These are phyloP conservation scores for Tulasnella sp. DNA, from an alignment of 768 basidiomycete genomes.

Conservation along the genomic window DNA sequence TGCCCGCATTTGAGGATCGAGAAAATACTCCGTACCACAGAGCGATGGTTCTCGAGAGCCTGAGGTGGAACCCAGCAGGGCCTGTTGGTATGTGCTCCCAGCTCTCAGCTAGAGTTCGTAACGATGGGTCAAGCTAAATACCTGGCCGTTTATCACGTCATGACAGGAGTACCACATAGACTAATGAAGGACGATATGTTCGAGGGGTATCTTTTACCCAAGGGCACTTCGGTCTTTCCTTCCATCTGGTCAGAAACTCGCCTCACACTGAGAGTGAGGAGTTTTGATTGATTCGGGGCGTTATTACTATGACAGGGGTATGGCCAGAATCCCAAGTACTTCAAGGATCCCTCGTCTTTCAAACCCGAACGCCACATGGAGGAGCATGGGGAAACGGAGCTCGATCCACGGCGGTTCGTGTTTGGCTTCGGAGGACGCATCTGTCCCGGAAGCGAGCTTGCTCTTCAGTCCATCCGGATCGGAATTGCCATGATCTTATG, in stretches of 20 bases:
- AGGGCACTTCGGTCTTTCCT: neutral
- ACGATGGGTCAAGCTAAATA: neutral
- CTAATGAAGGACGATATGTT: conserved; percentile 12
- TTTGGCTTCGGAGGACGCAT: neutral
- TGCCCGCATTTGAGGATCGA: conserved; percentile 28
- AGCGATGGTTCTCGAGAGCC: conserved; percentile 31
- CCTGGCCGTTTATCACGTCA: too few species aligned
- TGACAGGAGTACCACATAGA: neutral
- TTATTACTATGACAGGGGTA: neutral
- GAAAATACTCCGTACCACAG: conserved; percentile 27
- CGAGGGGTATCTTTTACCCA: conserved; percentile 7
- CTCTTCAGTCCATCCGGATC: neutral
- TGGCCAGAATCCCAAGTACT: neutral
- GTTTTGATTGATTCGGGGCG: neutral
- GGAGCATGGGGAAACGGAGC: neutral
- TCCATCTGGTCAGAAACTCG: neutral
- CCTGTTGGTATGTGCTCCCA: conserved; percentile 15
- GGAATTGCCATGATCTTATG: neutral
- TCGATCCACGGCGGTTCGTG: neutral
- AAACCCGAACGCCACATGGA: conserved; percentile 7
- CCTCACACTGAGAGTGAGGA: too few species aligned
- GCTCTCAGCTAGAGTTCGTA: neutral
- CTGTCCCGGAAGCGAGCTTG: neutral
- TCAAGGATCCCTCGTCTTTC: neutral
- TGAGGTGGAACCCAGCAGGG: conserved; percentile 22